A percentile compares a stretch with the other conserved stretches of the same genome.
Evolutionary conservation across 2,329 filamentous ascomycete genomes (phyloP).

Genomic region (Trichoderma sp.): DNA sequence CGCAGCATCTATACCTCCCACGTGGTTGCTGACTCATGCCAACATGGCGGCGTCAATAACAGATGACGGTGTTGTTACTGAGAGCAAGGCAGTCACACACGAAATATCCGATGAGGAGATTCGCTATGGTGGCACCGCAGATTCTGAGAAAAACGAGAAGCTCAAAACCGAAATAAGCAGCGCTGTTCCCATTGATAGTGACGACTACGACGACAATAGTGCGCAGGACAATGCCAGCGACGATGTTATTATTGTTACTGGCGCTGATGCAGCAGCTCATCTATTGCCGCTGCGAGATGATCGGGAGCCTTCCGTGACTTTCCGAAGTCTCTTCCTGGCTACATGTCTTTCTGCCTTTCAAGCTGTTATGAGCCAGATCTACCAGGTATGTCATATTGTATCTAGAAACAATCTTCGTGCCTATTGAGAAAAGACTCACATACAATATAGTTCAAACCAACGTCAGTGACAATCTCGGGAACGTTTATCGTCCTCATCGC

Average conservation of each 20-base stretch:
- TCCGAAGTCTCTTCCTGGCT: constrained; percentile 56
- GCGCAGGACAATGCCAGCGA: constrained; percentile 39
- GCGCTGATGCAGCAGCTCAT: constrained; percentile 53
- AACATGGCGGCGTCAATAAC: constrained; percentile 10
- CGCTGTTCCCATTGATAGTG: background rate
- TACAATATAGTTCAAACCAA: constrained; percentile 55
- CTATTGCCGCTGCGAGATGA: constrained; percentile 59
- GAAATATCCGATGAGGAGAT: background rate
- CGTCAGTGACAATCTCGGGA: constrained; percentile 50
- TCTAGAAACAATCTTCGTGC: no score
- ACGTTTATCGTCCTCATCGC: constrained; percentile 62
- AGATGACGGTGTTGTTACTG: background rate
- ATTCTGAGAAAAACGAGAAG: background rate
- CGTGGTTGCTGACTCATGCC: background rate
- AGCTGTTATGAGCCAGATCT: constrained; percentile 60
- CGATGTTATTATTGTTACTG: constrained; percentile 55
- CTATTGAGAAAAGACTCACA: background rate
- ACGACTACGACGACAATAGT: constrained; percentile 34
- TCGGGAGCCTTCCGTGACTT: constrained; percentile 54
- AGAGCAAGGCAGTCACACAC: background rate
- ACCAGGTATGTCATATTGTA: constrained; percentile 44
- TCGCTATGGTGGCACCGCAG: background rate
- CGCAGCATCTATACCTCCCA: background rate
- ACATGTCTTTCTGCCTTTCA: constrained; percentile 56
- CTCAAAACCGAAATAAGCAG: background rate